Base-by-base conservation (phyloP, 1,284 basidiomycete genomes). In the Fomitopsis palustris region DNA sequence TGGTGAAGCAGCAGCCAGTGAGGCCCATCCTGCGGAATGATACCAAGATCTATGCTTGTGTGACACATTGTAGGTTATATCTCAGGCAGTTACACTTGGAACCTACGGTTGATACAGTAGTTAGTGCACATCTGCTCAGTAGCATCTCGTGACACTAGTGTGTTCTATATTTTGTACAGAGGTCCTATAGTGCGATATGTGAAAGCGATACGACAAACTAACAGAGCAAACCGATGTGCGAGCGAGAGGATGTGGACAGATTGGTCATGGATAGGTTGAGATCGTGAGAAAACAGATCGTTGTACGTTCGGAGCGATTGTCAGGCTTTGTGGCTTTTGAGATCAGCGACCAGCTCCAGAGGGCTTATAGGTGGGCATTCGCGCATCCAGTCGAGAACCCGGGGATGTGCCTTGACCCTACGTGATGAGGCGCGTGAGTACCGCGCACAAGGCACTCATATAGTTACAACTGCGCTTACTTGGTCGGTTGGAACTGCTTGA, bases 401-500 rank as follows among this genome's bases (percentile, higher is more conserved):
- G 45, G 61, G 62, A 35, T 67, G 64, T 2, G 72, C 73, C 58
- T 67, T 67, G 19, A 75, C 69, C 55, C 73, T 73, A 41, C 17
- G 56, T 19, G 21, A 35, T 31, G 17, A 21, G 35, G 31, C 43
- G 55, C 6, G 43, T 51, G n/a, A 56, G 56, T 9, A 37, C 8
- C 8, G 17, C 35, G 19, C 27, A 39, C 10, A 12, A 23, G 35
- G 16, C 79, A 61, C 82, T 83, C 16, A 82, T 78, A 7, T 74
- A 2, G 64, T n/a, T n/a, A 3, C 76, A 68, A 33, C 78, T 78
- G 8, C 27, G 67, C 72, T 64, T 49, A 82, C 83, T 82, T 85
- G 23, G 72, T 71, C 0, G 77, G 67, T 52, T 79, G 76, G 72
- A 89, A 89, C n/a, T 81, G 78, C 8, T 79, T 62, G 3, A 90